Evolutionary conservation across 1,284 basidiomycete species (phyloP).

Genomic region (Peniophora sp.): DNA sequence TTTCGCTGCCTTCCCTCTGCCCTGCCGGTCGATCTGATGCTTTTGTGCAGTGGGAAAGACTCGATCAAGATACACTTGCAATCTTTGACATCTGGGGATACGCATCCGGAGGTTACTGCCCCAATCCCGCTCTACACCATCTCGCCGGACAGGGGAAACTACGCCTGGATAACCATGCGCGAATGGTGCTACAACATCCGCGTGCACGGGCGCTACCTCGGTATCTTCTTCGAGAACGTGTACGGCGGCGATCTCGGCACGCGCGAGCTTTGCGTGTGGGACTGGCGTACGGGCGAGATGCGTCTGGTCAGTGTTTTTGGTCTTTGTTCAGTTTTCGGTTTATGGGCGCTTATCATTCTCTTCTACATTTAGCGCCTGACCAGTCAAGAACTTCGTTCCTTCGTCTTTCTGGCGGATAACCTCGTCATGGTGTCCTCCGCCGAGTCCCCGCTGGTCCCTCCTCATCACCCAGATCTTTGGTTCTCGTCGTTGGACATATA

Average conservation of each 20-base stretch:
- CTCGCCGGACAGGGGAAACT: too few relatives aligned
- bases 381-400: neutral
- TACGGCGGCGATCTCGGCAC: neutral
- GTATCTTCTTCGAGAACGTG: neutral
- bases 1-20: neutral
- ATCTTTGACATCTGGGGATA: neutral
- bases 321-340: too few relatives aligned
- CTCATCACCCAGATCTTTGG: too few relatives aligned
- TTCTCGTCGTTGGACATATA: too few relatives aligned
- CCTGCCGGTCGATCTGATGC: neutral
- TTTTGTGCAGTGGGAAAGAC: neutral
- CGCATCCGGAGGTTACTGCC: neutral
- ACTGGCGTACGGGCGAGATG: neutral
- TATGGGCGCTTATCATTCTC: too few relatives aligned
- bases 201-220: neutral
- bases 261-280: neutral
- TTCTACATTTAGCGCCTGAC: neutral
- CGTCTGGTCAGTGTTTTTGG: neutral
- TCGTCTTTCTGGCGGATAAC: neutral
- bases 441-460: too few relatives aligned
- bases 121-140: too few relatives aligned
- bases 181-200: neutral
- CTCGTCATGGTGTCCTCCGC: neutral
- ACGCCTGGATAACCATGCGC: neutral
- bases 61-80: neutral